Base-by-base conservation (phyloP, 1,284 basidiomycete genomes). In the Stygiomarasmius scandens region DNA sequence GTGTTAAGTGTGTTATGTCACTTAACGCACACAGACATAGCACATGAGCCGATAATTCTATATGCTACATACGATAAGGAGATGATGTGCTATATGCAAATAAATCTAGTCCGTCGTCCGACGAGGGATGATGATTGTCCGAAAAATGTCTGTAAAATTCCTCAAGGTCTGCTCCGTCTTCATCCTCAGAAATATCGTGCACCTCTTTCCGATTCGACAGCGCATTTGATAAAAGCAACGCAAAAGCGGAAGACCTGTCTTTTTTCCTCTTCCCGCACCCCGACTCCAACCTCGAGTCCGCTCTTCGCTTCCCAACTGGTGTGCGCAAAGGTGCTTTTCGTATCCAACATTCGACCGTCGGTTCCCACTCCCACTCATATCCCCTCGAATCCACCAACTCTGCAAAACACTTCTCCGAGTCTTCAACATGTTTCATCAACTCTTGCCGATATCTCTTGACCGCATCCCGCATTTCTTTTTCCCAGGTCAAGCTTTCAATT, bases 331-430 rank as follows among this genome's bases (percentile, higher is more conserved):
- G 6, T 51, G 54, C 25, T 64, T 66, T 71, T 49, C 66, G 68
- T 46, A 78, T 72, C 75, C 77, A 81, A 54, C 71, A 71, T 10
- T 68, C 75, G 10, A 80, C 65, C 65, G 74, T 71, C 50, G 74
- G 76, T 59, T 81, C 78, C 78, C 77, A 80, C 29, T 74, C 72
- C 75, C 77, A 81, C 24, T 41, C 52, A 44, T 32, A 20, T 23
- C 48, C 22, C 46, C 41, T 20, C 22, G 38, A 54, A n/a, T 41
- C 34, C 24, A 19, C 25, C 14, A 9, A 11, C 29, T 14, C 20
- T 19, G 71, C 72, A 61, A 82, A 75, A 59, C 76, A 80, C 32
- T 68, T 66, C 66, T 86, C 84, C 6, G 81, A 81, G 19, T 74
- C 71, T 29, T 83, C 82, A 14, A 82, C 77, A 10, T 67, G 66